phyloP scores from a whole-genome alignment of 371 early-diverging fungal species.

The Mucor circinelloides region DNA sequence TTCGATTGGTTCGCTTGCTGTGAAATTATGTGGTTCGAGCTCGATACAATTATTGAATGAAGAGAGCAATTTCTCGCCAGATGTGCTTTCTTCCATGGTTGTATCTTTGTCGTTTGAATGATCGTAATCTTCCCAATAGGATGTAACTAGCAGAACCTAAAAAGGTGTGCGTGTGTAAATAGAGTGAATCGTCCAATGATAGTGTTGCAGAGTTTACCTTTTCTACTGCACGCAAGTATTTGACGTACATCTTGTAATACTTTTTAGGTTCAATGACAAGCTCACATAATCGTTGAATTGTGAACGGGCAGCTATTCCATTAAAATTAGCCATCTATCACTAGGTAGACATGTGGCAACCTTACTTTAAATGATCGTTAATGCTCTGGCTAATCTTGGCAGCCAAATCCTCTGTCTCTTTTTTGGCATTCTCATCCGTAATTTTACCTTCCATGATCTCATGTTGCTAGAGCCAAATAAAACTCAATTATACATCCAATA shows the following conservation, averaged over 20 bases:
- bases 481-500: not conserved
- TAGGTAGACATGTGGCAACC: not conserved
- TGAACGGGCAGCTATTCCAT: slow-evolving; percentile 52
- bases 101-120: slow-evolving; percentile 11
- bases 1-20: not conserved
- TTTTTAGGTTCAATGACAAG: slow-evolving; percentile 48
- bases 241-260: slow-evolving; percentile 55
- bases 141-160: slow-evolving; percentile 33
- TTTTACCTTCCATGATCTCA: slow-evolving; percentile 27
- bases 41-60: slow-evolving; percentile 13
- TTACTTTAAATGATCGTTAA: slow-evolving; percentile 41
- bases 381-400: slow-evolving; percentile 27
- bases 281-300: slow-evolving; percentile 63
- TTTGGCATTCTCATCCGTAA: slow-evolving; percentile 13
- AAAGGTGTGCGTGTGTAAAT: not conserved
- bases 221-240: slow-evolving; percentile 62
- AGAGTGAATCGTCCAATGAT: not conserved
- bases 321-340: not conserved
- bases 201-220: slow-evolving; percentile 19
- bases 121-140: slow-evolving; percentile 32
- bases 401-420: slow-evolving; percentile 25
- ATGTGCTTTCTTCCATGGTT: not conserved
- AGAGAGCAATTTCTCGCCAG: not conserved
- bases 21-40: slow-evolving; percentile 28
- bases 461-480: slow-evolving; percentile 26